Evolutionary conservation across 805 yeast genomes (phyloP), one percentile per base, ranked within the genome.

Genomic region (Cyberlindnera petersonii): DNA sequence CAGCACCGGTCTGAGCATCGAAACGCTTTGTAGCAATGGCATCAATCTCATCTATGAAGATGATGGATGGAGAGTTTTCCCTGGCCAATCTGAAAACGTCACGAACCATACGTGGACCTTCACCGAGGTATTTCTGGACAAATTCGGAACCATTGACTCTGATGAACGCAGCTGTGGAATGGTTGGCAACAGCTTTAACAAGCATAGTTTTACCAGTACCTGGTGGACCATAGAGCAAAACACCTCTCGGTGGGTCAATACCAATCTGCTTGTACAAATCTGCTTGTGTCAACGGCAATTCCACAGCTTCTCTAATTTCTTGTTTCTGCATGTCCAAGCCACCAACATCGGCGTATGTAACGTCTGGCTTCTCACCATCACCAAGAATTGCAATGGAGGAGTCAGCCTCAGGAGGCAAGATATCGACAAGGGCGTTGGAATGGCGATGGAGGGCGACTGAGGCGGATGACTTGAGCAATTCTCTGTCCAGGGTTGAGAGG

Each of bases 1-100:
- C 99, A 24, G 98, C 98, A 61, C 98, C 98, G 4, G 99, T 93
- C 71, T 93, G 98, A 18, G 98, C 99, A 66, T 93, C 98, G 57
- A 93, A 93, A 68, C 99, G 86, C 66, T 93, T 93, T 28, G 98
- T 93, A 40, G 98, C 99, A 63, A 93, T 93, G 24, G 99, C 96
- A 67, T 93, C 98, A 55, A 93, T 89, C 70, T 93, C 99, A 70
- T 93, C 99, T 53, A 93, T 93, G 66, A 93, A 93, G 46, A 93
- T 93, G 58, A 93, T 93, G 9, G 96, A 79, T 6, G 99, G 99
- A 1, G 97, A 80, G 66, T 93, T 93, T 61, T 93, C 99, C 59
- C 98, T 77, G 7, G 99, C 99, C 47, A 93, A 75, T 59, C 98
- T 74, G 69, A 93, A 93, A 24, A 93, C 98, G 63, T 93, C 98